Percentiles rank a stretch among this genome's conserved stretches.
These are phyloP conservation scores for Cynanchum wilfordii DNA, from an alignment of 257 asterid species.

Conservation along the genomic window DNA sequence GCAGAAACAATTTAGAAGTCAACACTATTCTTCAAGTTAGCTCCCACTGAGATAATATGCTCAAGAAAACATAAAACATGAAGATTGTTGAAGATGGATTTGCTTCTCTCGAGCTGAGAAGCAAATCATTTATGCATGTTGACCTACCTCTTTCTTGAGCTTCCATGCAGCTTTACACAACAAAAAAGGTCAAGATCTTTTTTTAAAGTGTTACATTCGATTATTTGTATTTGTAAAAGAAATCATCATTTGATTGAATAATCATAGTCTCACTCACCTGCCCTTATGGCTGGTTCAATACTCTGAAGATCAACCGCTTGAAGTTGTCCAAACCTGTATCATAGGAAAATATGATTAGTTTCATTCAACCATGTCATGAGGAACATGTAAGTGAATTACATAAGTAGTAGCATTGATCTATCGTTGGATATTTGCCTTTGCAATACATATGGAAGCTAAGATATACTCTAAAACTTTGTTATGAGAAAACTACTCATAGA, in stretches of 20 bases:
- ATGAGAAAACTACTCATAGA: no score
- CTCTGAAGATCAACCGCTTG: constrained; percentile 82
- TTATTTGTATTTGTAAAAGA: neutral
- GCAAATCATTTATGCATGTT: neutral
- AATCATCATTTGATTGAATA: neutral
- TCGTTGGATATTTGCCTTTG: no score
- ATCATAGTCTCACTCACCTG: constrained; percentile 43
- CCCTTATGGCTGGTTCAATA: constrained; percentile 80
- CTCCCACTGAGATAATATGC: neutral
- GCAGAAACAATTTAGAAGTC: constrained; percentile 14
- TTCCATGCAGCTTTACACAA: neutral
- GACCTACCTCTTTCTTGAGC: neutral
- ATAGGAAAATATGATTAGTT: neutral
- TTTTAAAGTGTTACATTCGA: neutral
- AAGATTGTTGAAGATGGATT: no score
- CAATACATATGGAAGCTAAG: no score
- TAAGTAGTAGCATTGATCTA: no score
- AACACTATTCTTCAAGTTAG: neutral
- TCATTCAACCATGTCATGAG: no score
- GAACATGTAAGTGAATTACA: no score
- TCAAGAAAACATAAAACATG: neutral
- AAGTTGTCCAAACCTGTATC: constrained; percentile 74
- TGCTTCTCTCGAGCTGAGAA: neutral
- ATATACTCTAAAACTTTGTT: no score
- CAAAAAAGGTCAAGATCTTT: no score